Base-by-base conservation (phyloP, 2,329 filamentous ascomycete genomes). In the Falciphora oryzae region DNA sequence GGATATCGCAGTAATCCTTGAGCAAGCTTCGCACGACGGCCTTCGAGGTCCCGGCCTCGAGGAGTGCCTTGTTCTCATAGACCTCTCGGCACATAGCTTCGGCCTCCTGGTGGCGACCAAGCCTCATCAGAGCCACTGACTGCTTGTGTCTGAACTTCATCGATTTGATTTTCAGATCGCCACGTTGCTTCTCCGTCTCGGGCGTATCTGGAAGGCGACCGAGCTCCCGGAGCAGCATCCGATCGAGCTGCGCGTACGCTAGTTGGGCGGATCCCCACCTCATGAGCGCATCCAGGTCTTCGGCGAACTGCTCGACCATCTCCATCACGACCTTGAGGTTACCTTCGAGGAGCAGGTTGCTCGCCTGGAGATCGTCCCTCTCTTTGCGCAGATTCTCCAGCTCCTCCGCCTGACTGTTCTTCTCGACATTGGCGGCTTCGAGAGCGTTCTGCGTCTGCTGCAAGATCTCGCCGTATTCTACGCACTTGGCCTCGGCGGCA, bases 1-100 rank as follows among this genome's bases (percentile, higher is more conserved):
- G 29, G 16, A 65, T 63, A 18, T 65, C 64, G 57, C 64, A 65
- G 35, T 62, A 65, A 38, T 65, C 61, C 29, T 63, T 65, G 35
- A 56, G 35, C n/a, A 65, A 32, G 18, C 56, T 29, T 3, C 64
- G 64, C 18, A 56, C 57, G 5, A 38, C 31, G 4, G 50, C 60
- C 31, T 62, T 62, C 6, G 63, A 61, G 10, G 28, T 50, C 10
- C 44, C 64, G 22, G 22, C 22, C 35, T 35, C 28, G 25, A 63
- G 38, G 13, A 60, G 8, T 18, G 59, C 61, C 29, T 57, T 65
- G 38, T 38, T 50, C 11, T 63, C 61, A 61, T 61, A 65, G 14
- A 65, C 61, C n/a, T 60, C 35, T 27, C 31, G 22, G 25, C 50
- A 57, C 61, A 65, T 63, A 1, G 44, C 1, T 53, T 65, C 64